phyloP scores from a whole-genome alignment of 2,329 filamentous ascomycete species.

The Clarireedia paspali region DNA sequence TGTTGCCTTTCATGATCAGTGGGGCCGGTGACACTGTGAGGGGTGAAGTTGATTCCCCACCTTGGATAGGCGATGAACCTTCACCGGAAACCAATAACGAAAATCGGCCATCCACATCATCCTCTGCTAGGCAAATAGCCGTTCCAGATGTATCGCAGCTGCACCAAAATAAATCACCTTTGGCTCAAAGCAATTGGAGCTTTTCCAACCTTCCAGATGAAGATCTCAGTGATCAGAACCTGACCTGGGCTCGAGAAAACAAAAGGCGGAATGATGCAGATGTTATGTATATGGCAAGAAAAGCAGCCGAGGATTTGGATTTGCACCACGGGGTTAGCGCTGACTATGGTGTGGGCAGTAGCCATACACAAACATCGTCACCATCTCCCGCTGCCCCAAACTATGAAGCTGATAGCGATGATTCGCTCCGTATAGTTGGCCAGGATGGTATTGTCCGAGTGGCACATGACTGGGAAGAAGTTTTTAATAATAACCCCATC shows the following conservation, averaged over 20 bases:
- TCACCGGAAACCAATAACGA: background rate
- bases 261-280: background rate
- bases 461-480: slow-evolving; percentile 16
- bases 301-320: background rate
- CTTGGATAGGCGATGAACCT: background rate
- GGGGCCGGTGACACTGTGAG: background rate
- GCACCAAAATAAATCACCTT: slow-evolving; percentile 38
- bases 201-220: slow-evolving; percentile 37
- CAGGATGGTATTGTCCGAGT: slow-evolving; percentile 17
- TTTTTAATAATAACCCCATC: slow-evolving; percentile 19
- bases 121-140: slow-evolving; percentile 38
- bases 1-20: too few species aligned
- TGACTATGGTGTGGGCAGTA: background rate
- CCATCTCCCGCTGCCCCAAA: too few species aligned
- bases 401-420: background rate
- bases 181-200: slow-evolving; percentile 55
- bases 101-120: background rate
- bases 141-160: slow-evolving; percentile 48
- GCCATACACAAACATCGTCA: background rate
- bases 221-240: slow-evolving; percentile 4
- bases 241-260: background rate
- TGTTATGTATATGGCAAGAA: background rate
- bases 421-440: slow-evolving; percentile 13
- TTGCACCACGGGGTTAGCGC: background rate
- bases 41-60: background rate